Percentiles rank a stretch among this genome's conserved stretches.
Evolutionary conservation across 169 alveolate species (phyloP).

Genomic region (Plasmodium chabaudi): DNA sequence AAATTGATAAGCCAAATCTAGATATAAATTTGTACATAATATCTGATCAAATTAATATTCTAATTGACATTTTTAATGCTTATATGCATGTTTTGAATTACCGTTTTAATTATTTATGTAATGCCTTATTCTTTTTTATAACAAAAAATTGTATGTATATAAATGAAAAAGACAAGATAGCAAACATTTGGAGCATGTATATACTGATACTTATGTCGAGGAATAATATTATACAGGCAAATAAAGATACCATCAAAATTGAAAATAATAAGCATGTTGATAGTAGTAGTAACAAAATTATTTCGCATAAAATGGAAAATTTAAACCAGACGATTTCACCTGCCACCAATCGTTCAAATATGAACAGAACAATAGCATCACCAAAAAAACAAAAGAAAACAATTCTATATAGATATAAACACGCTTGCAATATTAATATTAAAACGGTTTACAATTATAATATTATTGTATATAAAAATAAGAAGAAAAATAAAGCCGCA

Average conservation of each 20-base stretch:
- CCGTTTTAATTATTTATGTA: conserved; percentile 17
- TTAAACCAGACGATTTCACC: no score
- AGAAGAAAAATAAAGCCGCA: not conserved
- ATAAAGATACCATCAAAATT: no score
- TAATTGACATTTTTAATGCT: conserved; percentile 36
- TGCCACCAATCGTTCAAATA: no score
- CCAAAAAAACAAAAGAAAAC: no score
- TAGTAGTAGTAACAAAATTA: no score
- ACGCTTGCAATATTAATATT: conserved; percentile 19
- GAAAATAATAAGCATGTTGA: no score
- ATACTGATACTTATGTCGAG: not conserved
- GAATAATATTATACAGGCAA: no score
- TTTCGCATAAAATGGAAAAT: no score
- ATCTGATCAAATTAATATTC: conserved; percentile 42
- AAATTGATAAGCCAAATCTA: not conserved
- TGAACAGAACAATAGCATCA: no score
- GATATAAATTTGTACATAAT: conserved; percentile 3
- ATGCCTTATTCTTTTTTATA: conserved; percentile 52
- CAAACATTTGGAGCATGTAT: conserved; percentile 25
- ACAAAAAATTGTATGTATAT: conserved; percentile 33
- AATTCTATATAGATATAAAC: conserved; percentile 33
- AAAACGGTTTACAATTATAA: conserved; percentile 28
- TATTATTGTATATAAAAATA: conserved; percentile 20
- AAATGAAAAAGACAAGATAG: conserved; percentile 11
- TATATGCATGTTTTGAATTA: conserved; percentile 21